Conservation (phyloP, 371 early-diverging fungal genomes). For the Actinomucor elegans region DNA sequence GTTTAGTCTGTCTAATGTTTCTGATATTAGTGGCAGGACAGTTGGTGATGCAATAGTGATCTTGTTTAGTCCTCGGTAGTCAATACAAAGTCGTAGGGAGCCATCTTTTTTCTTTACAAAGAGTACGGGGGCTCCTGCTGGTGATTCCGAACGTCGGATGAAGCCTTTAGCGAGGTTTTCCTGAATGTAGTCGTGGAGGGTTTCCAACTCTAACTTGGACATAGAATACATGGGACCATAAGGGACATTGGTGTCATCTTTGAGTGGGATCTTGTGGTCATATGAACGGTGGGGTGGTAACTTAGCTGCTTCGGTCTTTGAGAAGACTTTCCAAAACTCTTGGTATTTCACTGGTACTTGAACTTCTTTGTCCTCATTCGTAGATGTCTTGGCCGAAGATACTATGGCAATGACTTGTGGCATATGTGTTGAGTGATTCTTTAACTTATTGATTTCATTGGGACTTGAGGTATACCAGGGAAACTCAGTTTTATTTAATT, state of each 20-base stretch:
- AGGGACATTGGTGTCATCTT: neutral
- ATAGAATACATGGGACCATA: neutral
- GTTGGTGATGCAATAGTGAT: constrained; percentile 31
- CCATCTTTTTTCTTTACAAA: constrained; percentile 59
- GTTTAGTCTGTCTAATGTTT: constrained; percentile 23
- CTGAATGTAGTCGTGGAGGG: constrained; percentile 9
- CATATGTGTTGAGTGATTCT: no score
- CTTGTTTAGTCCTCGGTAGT: constrained; percentile 56
- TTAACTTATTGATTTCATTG: no score
- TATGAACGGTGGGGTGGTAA: neutral
- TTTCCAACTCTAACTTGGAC: neutral
- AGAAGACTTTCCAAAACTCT: neutral
- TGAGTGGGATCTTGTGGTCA: neutral
- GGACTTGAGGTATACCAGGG: no score
- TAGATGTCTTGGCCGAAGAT: no score
- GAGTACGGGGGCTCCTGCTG: no score
- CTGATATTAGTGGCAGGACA: constrained; percentile 25
- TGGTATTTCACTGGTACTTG: neutral
- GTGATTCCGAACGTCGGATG: constrained; percentile 41
- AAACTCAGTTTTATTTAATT: no score
- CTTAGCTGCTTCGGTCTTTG: neutral
- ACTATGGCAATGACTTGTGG: no score
- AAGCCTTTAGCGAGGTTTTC: constrained; percentile 30
- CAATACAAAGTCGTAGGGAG: constrained; percentile 33
- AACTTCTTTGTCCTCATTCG: no score